These are phyloP conservation scores for Cairneyella variabilis DNA, from an alignment of 495 filamentous ascomycete species.

Conservation along the genomic window DNA sequence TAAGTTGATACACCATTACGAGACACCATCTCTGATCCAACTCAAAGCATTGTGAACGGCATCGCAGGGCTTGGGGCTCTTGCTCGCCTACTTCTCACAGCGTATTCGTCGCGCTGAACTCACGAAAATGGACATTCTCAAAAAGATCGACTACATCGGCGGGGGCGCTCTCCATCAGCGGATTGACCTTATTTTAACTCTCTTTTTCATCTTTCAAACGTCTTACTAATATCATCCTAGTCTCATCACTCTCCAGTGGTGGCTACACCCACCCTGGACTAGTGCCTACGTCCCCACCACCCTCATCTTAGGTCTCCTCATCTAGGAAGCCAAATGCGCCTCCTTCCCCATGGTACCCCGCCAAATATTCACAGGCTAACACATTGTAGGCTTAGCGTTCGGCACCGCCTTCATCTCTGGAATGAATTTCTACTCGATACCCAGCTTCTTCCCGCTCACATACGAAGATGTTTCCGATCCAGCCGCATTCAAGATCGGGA, in stretches of 20 bases:
- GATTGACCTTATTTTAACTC: not conserved
- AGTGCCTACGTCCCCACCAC: slow-evolving; percentile 26
- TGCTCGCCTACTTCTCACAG: too few relatives aligned
- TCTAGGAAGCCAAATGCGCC: slow-evolving; percentile 29
- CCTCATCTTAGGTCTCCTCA: slow-evolving; percentile 26
- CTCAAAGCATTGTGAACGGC: not conserved
- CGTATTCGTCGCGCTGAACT: not conserved
- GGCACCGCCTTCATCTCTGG: slow-evolving; percentile 32
- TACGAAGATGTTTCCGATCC: slow-evolving; percentile 30
- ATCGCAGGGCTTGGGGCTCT: not conserved
- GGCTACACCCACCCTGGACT: slow-evolving; percentile 20
- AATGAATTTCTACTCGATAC: slow-evolving; percentile 29
- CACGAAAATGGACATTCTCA: not conserved
- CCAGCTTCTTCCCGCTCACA: slow-evolving; percentile 34
- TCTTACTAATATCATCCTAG: not conserved
- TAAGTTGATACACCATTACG: not conserved
- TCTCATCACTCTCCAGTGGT: not conserved
- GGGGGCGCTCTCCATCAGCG: not conserved
- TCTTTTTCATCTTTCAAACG: not conserved
- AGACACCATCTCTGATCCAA: not conserved
- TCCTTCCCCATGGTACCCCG: slow-evolving; percentile 29
- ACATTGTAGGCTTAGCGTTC: slow-evolving; percentile 25
- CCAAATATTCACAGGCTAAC: slow-evolving; percentile 20
- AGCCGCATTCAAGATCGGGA: slow-evolving; percentile 26
- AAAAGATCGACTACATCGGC: not conserved